Evolutionary conservation across 371 early-diverging fungal genomes (phyloP).

Genomic region (Actinomucor elegans): DNA sequence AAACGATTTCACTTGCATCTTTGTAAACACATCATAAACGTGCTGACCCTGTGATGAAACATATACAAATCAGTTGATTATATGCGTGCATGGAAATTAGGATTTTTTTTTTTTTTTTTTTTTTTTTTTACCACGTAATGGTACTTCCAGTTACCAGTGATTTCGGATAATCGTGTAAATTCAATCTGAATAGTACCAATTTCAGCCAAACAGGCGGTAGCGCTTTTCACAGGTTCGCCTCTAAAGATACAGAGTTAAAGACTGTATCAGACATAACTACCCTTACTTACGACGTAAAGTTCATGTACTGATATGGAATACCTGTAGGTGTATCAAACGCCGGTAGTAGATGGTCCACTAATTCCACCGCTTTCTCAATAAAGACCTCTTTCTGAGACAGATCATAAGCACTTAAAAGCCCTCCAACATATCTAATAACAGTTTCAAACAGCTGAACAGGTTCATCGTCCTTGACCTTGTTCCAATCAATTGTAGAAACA

Average conservation of each 20-base stretch:
- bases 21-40: constrained; percentile 40
- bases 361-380: constrained; percentile 48
- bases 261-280: not conserved
- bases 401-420: constrained; percentile 79
- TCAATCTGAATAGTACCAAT: constrained; percentile 89
- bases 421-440: constrained; percentile 86
- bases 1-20: constrained; percentile 19
- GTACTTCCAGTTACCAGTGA: constrained; percentile 70
- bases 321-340: constrained; percentile 65
- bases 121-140: constrained; percentile 45
- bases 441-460: constrained; percentile 76
- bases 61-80: not conserved
- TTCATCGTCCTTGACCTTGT: constrained; percentile 10
- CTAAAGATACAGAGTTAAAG: constrained; percentile 12
- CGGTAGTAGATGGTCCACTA: constrained; percentile 56
- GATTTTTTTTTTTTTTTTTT: too few species aligned
- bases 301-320: constrained; percentile 54
- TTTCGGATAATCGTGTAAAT: constrained; percentile 74
- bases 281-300: constrained; percentile 34
- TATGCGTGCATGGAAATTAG: too few species aligned
- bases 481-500: constrained; percentile 55
- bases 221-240: constrained; percentile 27
- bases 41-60: constrained; percentile 38
- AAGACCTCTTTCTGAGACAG: constrained; percentile 49
- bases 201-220: constrained; percentile 68